Evolutionary conservation across 1,284 basidiomycete species (phyloP).

Genomic region (Moesziomyces antarcticus): DNA sequence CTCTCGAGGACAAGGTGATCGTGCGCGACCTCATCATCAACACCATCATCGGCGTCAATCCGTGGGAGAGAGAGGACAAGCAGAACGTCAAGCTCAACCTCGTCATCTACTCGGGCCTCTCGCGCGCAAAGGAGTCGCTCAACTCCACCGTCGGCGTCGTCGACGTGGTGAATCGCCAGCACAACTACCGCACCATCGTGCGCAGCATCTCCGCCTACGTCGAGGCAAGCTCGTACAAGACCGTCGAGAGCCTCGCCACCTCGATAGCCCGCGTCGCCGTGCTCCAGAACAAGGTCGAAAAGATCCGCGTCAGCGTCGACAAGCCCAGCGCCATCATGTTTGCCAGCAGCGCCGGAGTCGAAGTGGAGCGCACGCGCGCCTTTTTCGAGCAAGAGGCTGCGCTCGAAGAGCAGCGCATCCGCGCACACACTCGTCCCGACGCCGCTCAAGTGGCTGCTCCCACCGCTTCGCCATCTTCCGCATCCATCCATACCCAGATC

Average conservation of each 20-base stretch:
- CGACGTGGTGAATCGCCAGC: constrained; percentile 55
- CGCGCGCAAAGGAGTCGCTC: constrained; percentile 25
- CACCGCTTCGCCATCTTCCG: too few relatives aligned
- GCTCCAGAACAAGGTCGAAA: constrained; percentile 49
- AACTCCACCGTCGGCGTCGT: constrained; percentile 19
- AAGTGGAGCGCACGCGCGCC: constrained; percentile 72
- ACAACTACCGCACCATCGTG: constrained; percentile 46
- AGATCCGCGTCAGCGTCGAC: constrained; percentile 73
- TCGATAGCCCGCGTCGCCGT: constrained; percentile 73
- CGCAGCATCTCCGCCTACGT: constrained; percentile 69
- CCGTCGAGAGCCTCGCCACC: constrained; percentile 80
- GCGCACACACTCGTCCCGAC: constrained; percentile 7
- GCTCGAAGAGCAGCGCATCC: constrained; percentile 23
- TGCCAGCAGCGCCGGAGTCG: constrained; percentile 75
- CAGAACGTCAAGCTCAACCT: constrained; percentile 78
- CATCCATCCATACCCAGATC: neutral
- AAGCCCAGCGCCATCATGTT: constrained; percentile 83
- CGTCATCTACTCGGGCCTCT: constrained; percentile 66
- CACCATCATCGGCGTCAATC: constrained; percentile 79
- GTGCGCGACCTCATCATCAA: constrained; percentile 73
- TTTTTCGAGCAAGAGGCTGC: constrained; percentile 56
- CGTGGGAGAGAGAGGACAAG: constrained; percentile 77
- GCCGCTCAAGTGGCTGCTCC: neutral
- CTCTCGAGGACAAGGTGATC: constrained; percentile 64
- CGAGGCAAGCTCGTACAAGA: constrained; percentile 74